phyloP scores from a whole-genome alignment of 2,329 filamentous ascomycete genomes.

The Phyllosticta capitalensis region DNA sequence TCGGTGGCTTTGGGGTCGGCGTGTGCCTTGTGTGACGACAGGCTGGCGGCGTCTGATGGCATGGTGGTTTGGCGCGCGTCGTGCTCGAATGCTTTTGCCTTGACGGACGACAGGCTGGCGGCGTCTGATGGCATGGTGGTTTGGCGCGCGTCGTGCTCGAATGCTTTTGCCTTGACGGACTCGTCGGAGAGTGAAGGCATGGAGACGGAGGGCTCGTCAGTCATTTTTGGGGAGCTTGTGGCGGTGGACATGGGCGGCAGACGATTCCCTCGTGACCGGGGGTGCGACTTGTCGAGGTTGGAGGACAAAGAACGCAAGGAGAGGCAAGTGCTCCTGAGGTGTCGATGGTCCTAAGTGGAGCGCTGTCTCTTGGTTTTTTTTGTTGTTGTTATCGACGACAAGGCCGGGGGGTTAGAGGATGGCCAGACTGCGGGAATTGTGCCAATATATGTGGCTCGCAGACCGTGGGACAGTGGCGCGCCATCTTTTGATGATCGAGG shows the following conservation, averaged over 20 bases:
- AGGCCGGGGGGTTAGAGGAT: neutral
- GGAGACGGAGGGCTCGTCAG: neutral
- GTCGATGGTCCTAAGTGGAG: neutral
- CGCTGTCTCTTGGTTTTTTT: neutral
- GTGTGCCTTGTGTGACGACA: neutral
- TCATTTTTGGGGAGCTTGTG: neutral
- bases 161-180: neutral
- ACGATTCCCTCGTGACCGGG: neutral
- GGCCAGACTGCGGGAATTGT: neutral
- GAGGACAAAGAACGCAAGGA: neutral
- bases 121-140: neutral
- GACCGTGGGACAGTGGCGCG: neutral
- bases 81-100: neutral
- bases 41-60: neutral
- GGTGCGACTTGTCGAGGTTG: neutral
- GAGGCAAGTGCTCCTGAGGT: neutral
- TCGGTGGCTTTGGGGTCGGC: constrained; percentile 9
- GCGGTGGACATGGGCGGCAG: neutral
- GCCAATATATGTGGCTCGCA: neutral
- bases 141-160: neutral
- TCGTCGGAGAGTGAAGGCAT: neutral
- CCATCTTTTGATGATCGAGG: neutral
- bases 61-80: neutral
- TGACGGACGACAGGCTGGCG: neutral
- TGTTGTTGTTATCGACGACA: neutral